These are phyloP conservation scores for Schwanniomyces sp. DNA, from an alignment of 805 yeast genomes.

Conservation along the genomic window DNA sequence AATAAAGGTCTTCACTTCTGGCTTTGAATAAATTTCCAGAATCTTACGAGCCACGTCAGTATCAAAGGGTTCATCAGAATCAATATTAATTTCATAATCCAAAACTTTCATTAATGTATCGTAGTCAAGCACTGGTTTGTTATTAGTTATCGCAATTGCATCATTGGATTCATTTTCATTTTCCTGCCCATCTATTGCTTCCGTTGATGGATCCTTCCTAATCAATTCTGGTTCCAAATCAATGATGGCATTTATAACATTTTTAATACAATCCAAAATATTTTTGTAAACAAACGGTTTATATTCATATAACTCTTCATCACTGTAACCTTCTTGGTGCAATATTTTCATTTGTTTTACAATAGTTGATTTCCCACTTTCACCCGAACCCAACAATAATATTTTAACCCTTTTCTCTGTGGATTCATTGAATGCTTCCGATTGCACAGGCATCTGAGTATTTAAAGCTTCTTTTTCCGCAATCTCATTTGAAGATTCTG, in stretches of 20 bases:
- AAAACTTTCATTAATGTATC: conserved; percentile 45
- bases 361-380: conserved; percentile 77
- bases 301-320: conserved; percentile 72
- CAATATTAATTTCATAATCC: conserved; percentile 51
- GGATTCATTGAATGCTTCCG: conserved; percentile 2
- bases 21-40: conserved; percentile 51
- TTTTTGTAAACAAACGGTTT: conserved; percentile 79
- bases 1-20: conserved; percentile 57
- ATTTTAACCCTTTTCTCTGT: conserved; percentile 59
- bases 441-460: neutral
- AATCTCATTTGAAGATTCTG: conserved; percentile 4
- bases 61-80: conserved; percentile 55
- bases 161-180: conserved; percentile 2
- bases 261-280: conserved; percentile 72
- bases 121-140: conserved; percentile 16
- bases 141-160: conserved; percentile 10
- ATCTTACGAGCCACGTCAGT: conserved; percentile 49
- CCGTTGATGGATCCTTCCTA: conserved; percentile 9
- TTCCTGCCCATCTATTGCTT: conserved; percentile 3
- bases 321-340: conserved; percentile 68
- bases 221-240: conserved; percentile 48
- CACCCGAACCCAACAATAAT: conserved; percentile 84
- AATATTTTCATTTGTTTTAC: conserved; percentile 80
- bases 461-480: conserved; percentile 1
- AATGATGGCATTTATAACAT: conserved; percentile 63